Evolutionary conservation across 768 basidiomycete genomes (phyloP), one percentile per base, ranked within the genome.

Genomic region (Mycena amicta): DNA sequence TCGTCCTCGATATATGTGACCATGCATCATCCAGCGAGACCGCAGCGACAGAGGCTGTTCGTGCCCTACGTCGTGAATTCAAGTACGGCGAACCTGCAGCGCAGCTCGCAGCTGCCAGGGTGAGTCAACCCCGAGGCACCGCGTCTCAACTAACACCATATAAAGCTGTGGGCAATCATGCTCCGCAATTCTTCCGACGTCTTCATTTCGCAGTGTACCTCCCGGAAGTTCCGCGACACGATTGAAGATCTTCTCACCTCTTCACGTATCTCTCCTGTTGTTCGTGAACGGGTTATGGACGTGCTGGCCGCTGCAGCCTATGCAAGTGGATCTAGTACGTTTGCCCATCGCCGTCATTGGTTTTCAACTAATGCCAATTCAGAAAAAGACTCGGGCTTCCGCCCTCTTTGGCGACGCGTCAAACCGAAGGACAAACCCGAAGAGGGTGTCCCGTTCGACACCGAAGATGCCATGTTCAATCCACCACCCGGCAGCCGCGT

Each of bases 121-220:
- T 89, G 66, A 28, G 85, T 77, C 41, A n/a, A n/a, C n/a, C n/a
- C n/a, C n/a, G n/a, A n/a, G n/a, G n/a, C n/a, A 13, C 47, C 11
- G 22, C 25, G 23, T 22, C 6, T 13, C 11, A 23, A 16, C 53
- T 46, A 53, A 55, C 28, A 30, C 43, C 18, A 47, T 12, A n/a
- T 53, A 22, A 61, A 92, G 90, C 69, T 97, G 5, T 95, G 93
- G 94, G 88, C 93, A 2, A 88, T 95, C 64, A 90, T 95, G 88
- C 81, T 95, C 33, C 85, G 86, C 27, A 95, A 95, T 67, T 87
- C 87, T 3, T 83, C 86, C 0, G 84, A 88, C 11, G 67, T 83
- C 15, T 93, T 95, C 66, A 82, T 92, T 31, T 71, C 80, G 13
- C 87, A 91, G 64, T 87, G 85, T 37, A 80, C 84, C 15, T 78